Base-by-base conservation (phyloP, 495 filamentous ascomycete species). In the Penicillium egyptiacum region DNA sequence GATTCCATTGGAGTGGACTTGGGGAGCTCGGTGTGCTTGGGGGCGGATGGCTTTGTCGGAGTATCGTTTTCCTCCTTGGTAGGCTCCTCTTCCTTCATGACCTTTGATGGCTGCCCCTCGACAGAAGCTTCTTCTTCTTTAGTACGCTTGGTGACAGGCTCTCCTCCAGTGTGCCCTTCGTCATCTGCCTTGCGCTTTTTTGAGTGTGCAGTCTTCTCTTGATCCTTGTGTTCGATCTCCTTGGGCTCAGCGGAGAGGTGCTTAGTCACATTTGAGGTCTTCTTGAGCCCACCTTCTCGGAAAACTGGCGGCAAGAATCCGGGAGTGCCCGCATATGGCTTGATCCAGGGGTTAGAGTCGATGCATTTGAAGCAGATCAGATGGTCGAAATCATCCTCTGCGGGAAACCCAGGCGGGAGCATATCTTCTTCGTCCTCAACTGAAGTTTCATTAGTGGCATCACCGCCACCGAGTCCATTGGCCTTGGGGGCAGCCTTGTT, bases 301-400 rank as follows among this genome's bases (percentile, higher is more conserved):
- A 70, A 82, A 0, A 95, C 86, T 0, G 92, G 81, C 3, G 84
- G 81, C 5, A 98, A 75, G 64, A 99, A 98, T 3, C 92, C 92
- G 3, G 81, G 67, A 0, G 87, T 83, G 4, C 89, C 89, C n/a
- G 91, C 92, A 64, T 97, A 98, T 55, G 79, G 74, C 74, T 91
- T 94, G 63, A 99, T 86, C 94, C 93, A 99, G 0, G 92, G 92
- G 63, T 89, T 85, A 1, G 89, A 84, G 23, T 93, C 87, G 31
- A 94, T 79, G 62, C 95, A 99, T 67, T 95, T 91, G 78, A 91
- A 96, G 76, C 95, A 99, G 45, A 99, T 82, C 64, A 97, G 89
- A 26, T 83, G 81, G 10, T 92, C 89, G 63, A 97, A 98, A 47
- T 88, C 84, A 20, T 96, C 90, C 59, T 97, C 93, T 0, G 78